These are phyloP conservation scores for Ophiostoma pallidulum DNA, from an alignment of 2,329 filamentous ascomycete genomes.

Conservation along the genomic window DNA sequence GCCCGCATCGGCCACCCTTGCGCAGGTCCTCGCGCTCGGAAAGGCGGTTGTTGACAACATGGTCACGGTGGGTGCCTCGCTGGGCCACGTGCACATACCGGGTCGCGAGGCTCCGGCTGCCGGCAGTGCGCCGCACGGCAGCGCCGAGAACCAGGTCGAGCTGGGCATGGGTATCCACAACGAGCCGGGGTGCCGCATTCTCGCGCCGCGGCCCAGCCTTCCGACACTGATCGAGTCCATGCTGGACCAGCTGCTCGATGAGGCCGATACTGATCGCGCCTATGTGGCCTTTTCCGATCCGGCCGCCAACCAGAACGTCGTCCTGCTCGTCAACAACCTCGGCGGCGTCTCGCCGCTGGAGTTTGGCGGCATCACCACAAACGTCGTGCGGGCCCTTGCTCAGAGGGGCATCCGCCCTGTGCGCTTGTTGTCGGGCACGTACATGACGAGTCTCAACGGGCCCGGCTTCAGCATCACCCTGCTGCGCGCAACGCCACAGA, in stretches of 20 bases:
- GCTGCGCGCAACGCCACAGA: constrained; percentile 24
- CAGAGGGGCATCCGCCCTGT: constrained; percentile 51
- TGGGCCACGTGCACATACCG: constrained; percentile 52
- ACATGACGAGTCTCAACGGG: constrained; percentile 69
- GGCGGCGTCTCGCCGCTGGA: constrained; percentile 66
- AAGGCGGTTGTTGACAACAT: constrained; percentile 62
- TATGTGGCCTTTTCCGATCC: constrained; percentile 52
- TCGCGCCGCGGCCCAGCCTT: constrained; percentile 36
- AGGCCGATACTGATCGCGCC: constrained; percentile 54
- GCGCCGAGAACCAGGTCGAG: constrained; percentile 49
- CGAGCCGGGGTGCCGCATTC: constrained; percentile 41
- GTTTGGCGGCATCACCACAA: constrained; percentile 58
- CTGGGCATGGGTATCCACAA: constrained; percentile 60
- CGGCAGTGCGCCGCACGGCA: too few relatives aligned
- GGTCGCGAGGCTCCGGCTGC: constrained; percentile 33
- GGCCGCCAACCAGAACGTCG: constrained; percentile 21
- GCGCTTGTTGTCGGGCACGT: constrained; percentile 58
- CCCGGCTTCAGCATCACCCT: constrained; percentile 65
- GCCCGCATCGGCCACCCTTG: too few relatives aligned
- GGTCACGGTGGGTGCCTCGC: constrained; percentile 62
- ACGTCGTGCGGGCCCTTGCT: constrained; percentile 51
- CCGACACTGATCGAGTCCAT: constrained; percentile 44
- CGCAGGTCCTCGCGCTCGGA: constrained; percentile 64
- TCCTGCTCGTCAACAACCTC: constrained; percentile 61
- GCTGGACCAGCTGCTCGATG: constrained; percentile 35